A percentile compares a stretch with the other conserved stretches of the same genome.
phyloP scores from a whole-genome alignment of 1,139 yeast genomes.

The Yamadazyma taylorii region DNA sequence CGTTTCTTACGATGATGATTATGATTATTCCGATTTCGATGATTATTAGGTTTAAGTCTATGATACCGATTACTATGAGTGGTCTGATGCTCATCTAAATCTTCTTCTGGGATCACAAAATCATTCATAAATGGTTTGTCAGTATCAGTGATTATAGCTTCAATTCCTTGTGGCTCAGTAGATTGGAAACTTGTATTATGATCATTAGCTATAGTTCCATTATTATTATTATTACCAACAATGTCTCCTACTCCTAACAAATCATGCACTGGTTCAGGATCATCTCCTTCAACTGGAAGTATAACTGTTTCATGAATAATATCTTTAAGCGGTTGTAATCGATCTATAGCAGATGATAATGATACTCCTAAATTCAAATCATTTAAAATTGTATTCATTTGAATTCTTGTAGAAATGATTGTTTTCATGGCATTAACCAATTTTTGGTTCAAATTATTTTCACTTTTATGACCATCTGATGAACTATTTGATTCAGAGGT shows the following conservation, averaged over 20 bases:
- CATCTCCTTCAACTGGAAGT: constrained; percentile 48
- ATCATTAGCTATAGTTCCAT: too few relatives aligned
- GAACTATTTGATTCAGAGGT: background rate
- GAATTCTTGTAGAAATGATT: constrained; percentile 43
- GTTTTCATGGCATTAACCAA: constrained; percentile 22
- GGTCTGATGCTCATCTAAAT: constrained; percentile 8
- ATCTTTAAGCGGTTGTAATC: constrained; percentile 57
- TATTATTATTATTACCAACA: too few relatives aligned
- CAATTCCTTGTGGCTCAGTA: constrained; percentile 60
- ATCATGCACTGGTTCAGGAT: constrained; percentile 5
- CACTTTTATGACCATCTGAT: constrained; percentile 2
- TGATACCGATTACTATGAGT: constrained; percentile 1
- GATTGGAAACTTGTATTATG: background rate
- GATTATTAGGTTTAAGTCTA: background rate
- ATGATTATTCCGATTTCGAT: background rate
- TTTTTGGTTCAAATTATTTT: constrained; percentile 2
- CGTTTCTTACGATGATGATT: constrained; percentile 16
- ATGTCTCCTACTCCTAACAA: too few relatives aligned
- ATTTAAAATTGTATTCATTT: constrained; percentile 48
- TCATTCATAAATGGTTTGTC: constrained; percentile 50
- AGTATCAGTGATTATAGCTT: constrained; percentile 45
- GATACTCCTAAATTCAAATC: constrained; percentile 55
- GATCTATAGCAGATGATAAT: constrained; percentile 52
- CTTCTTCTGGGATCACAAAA: constrained; percentile 45
- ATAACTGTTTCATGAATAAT: constrained; percentile 49